Evolutionary conservation across 1,284 basidiomycete genomes (phyloP).

Genomic region (Melanopsichium pennsylvanicum): DNA sequence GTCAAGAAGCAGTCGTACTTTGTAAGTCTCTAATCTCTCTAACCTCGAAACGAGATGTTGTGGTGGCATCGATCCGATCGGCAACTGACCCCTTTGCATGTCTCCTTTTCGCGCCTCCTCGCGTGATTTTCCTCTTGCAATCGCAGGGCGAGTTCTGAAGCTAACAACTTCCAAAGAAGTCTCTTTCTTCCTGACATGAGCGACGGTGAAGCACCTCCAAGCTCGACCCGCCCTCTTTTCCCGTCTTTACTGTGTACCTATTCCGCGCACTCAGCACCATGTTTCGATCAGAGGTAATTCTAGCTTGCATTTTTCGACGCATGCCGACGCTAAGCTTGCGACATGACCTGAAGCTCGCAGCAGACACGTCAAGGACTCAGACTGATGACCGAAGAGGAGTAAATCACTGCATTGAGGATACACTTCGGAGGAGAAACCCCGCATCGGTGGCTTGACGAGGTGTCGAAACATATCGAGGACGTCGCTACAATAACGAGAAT

Average conservation of each 20-base stretch:
- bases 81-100: neutral
- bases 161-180: no score
- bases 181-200: no score
- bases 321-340: neutral
- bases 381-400: neutral
- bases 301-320: neutral
- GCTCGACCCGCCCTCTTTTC: no score
- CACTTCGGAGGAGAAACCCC: no score
- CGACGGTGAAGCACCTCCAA: no score
- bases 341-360: neutral
- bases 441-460: no score
- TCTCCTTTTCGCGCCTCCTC: neutral
- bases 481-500: neutral
- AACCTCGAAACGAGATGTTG: no score
- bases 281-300: no score
- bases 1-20: slow-evolving; percentile 60
- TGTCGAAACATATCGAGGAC: neutral
- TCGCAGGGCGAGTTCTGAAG: slow-evolving; percentile 10
- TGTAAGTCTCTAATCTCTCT: slow-evolving; percentile 29
- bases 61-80: neutral
- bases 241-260: no score
- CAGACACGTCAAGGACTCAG: neutral
- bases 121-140: neutral
- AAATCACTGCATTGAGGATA: neutral
- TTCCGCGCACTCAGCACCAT: neutral